Evolutionary conservation across 805 yeast species (phyloP).

Genomic region (Blastobotrys americana): DNA sequence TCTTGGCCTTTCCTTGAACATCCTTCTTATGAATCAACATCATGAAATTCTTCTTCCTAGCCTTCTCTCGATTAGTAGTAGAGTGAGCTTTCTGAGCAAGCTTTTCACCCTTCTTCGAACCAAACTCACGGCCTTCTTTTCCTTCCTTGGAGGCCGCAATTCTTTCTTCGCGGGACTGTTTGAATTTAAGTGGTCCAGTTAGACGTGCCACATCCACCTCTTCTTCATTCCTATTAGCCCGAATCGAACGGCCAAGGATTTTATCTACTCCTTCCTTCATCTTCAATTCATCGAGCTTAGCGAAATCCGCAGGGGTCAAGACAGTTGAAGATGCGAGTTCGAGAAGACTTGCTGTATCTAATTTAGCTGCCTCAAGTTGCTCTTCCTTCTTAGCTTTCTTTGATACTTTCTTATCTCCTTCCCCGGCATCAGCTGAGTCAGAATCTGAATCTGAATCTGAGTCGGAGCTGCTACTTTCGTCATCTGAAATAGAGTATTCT

Average conservation of each 20-base stretch:
- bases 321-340: conserved; percentile 66
- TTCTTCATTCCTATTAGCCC: conserved; percentile 55
- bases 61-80: conserved; percentile 93
- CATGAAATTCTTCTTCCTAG: conserved; percentile 95
- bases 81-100: conserved; percentile 63
- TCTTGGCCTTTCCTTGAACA: conserved; percentile 88
- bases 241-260: conserved; percentile 39
- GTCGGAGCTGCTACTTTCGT: conserved; percentile 39
- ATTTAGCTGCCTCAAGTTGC: conserved; percentile 29
- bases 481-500: conserved; percentile 54
- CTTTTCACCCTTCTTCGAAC: conserved; percentile 77
- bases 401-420: conserved; percentile 21
- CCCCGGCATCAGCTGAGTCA: conserved; percentile 29
- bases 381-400: conserved; percentile 20
- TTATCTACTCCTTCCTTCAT: conserved; percentile 80
- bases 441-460: conserved; percentile 26
- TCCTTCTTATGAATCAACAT: conserved; percentile 96
- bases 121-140: conserved; percentile 86
- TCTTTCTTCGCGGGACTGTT: conserved; percentile 85
- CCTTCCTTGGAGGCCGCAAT: conserved; percentile 84
- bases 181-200: conserved; percentile 70
- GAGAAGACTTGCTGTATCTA: conserved; percentile 32
- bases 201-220: conserved; percentile 71
- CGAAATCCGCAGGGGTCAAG: conserved; percentile 96
- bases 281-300: conserved; percentile 83